phyloP scores from a whole-genome alignment of 2,329 filamentous ascomycete species.

The Clarireedia sp. region DNA sequence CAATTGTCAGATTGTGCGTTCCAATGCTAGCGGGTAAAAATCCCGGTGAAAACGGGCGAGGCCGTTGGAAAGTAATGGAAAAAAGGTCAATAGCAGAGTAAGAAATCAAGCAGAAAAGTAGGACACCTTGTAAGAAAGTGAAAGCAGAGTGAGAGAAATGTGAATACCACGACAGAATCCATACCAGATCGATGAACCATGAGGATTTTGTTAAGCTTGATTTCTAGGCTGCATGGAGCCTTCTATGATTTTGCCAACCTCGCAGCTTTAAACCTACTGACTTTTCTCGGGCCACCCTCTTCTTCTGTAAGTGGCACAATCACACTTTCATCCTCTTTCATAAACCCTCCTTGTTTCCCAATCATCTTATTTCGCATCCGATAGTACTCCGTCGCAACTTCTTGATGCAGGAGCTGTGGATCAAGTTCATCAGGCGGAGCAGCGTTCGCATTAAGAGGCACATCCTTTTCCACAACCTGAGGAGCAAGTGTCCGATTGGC shows the following conservation, averaged over 20 bases:
- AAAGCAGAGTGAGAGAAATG: not conserved
- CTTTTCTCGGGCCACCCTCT: conserved; percentile 51
- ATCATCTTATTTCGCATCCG: conserved; percentile 76
- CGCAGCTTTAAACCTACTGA: conserved; percentile 70
- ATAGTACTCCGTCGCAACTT: conserved; percentile 78
- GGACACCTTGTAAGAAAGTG: too few species aligned
- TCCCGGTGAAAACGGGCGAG: not conserved
- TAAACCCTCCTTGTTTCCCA: conserved; percentile 73
- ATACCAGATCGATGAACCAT: too few species aligned
- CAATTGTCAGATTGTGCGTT: conserved; percentile 7
- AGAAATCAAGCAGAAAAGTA: too few species aligned
- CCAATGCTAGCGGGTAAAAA: not conserved
- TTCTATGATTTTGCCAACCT: conserved; percentile 41
- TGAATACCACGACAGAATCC: too few species aligned
- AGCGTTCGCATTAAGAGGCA: conserved; percentile 25
- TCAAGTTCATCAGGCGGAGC: conserved; percentile 60
- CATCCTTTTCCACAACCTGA: conserved; percentile 48
- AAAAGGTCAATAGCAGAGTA: not conserved
- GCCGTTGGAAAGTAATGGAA: not conserved
- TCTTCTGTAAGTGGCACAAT: conserved; percentile 60
- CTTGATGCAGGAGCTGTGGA: conserved; percentile 61
- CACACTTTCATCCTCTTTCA: conserved; percentile 56
- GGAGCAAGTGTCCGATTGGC: conserved; percentile 48
- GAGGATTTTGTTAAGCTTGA: too few species aligned
- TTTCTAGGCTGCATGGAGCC: not conserved